Conservation (phyloP, 2,329 filamentous ascomycete genomes). For the Cladosporium austrohemisphaericum region DNA sequence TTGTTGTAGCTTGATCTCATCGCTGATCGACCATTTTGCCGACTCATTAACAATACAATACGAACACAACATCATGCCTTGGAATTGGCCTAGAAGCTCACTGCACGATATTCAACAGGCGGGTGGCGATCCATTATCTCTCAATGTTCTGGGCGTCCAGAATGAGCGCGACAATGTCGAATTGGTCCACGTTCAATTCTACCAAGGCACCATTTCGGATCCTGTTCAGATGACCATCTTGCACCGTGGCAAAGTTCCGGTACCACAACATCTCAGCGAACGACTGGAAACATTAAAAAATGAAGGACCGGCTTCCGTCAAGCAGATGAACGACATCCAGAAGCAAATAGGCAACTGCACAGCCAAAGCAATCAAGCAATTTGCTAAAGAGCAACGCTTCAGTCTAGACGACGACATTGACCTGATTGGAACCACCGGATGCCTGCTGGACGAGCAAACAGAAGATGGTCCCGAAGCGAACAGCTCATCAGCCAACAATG, state of each 20-base stretch:
- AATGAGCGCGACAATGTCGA: slow-evolving; percentile 1
- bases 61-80: slow-evolving; percentile 2
- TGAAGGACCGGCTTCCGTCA: neutral
- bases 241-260: neutral
- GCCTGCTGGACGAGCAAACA: neutral
- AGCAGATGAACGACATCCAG: neutral
- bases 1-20: neutral
- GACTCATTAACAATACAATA: neutral
- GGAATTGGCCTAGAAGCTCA: slow-evolving; percentile 10
- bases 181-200: slow-evolving; percentile 9
- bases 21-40: no score
- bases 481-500: neutral
- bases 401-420: slow-evolving; percentile 9
- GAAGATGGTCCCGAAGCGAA: neutral
- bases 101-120: slow-evolving; percentile 2
- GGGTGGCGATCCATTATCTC: slow-evolving; percentile 4
- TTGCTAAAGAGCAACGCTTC: slow-evolving; percentile 6
- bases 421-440: neutral
- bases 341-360: neutral
- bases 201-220: neutral
- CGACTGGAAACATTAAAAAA: neutral
- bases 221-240: slow-evolving; percentile 2
- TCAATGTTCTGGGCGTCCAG: slow-evolving; percentile 8
- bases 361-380: slow-evolving; percentile 2
- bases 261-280: slow-evolving; percentile 2